Evolutionary conservation across 83 land plant genomes (phyloP), one percentile per base, ranked within the genome.

Genomic region (Isoetes engelmannii): DNA sequence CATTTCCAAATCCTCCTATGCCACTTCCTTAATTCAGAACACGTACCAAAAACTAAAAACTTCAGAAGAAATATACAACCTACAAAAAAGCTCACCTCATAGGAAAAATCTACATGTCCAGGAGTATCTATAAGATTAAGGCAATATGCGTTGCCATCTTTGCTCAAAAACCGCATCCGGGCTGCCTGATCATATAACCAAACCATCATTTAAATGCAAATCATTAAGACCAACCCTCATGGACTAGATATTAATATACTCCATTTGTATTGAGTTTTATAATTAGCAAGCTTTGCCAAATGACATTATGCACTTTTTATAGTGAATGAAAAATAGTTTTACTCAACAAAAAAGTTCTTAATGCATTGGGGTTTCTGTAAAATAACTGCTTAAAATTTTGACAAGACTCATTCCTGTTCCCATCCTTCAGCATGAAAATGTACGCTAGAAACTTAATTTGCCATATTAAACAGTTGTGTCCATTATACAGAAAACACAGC

Each of bases 91-190:
- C 54, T 51, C 54, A 91, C 97, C 99, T 95, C 99, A 69, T 95
- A 95, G 46, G 99, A 95, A 73, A 95, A 95, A 71, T 95, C 99
- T 47, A 95, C 99, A 77, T 95, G 99, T 5, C 99, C 99, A n/a
- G 99, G 99, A 18, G 99, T 95, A 67, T 95, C 99, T 69, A 95
- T 95, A 4, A 95, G 79, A 77, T 95, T 95, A 57, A 95, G 72
- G 77, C 99, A 95, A 72, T 85, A 91, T 21, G 94, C 83, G 46
- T 81, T 82, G 42, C 79, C 78, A 41, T 70, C 75, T 44, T 88
- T 70, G 45, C 68, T 70, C 43, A 88, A 65, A 72, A 80, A 91
- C 15, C 99, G 88, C 99, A 95, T 95, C 28, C 99, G 80, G 69
- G 99, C 97, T 57, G 99, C 96, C 90, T 91, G 74, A 17, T 15